These are phyloP conservation scores for Russula dissimulans DNA, from an alignment of 768 basidiomycete species.

Conservation along the genomic window DNA sequence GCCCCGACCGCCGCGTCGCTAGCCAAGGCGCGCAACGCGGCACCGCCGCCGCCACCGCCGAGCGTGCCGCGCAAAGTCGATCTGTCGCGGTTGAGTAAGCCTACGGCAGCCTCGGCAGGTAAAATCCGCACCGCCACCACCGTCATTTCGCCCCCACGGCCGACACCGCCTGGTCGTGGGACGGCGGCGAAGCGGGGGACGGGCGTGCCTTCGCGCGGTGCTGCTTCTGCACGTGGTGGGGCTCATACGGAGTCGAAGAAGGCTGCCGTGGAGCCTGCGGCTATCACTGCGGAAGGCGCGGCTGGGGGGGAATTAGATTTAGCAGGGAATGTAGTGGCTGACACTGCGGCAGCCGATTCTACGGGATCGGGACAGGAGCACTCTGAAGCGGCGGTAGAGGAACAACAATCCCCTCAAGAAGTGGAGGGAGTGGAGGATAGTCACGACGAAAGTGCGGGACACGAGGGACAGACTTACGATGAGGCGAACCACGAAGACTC, in stretches of 20 bases:
- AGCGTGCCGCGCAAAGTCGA: conserved; percentile 41
- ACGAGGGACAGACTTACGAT: conserved; percentile 14
- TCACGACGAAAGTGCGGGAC: conserved; percentile 6
- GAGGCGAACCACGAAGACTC: conserved; percentile 17
- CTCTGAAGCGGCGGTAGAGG: conserved; percentile 12
- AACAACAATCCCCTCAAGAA: conserved; percentile 17
- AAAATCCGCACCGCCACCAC: conserved; percentile 39
- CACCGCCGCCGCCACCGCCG: conserved; percentile 44
- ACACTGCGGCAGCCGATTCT: not conserved
- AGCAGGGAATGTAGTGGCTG: not conserved
- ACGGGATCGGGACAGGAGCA: not conserved
- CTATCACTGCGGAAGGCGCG: conserved; percentile 1
- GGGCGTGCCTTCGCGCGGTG: conserved; percentile 14
- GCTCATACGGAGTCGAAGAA: conserved; percentile 22
- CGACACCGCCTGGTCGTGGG: conserved; percentile 24
- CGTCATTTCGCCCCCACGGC: conserved; percentile 9
- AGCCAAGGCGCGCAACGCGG: conserved; percentile 53
- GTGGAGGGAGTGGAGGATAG: conserved; percentile 1
- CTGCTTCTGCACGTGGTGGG: conserved; percentile 20
- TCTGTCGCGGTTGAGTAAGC: conserved; percentile 61
- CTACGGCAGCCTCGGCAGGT: conserved; percentile 70
- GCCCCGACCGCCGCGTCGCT: conserved; percentile 81
- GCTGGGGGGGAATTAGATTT: conserved; percentile 14
- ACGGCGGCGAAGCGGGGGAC: conserved; percentile 20
- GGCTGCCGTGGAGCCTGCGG: conserved; percentile 14